Percentiles rank a stretch among this genome's conserved stretches.
Evolutionary conservation across 139 green algal genomes (phyloP).

Genomic region (Spirogloea muscicola): DNA sequence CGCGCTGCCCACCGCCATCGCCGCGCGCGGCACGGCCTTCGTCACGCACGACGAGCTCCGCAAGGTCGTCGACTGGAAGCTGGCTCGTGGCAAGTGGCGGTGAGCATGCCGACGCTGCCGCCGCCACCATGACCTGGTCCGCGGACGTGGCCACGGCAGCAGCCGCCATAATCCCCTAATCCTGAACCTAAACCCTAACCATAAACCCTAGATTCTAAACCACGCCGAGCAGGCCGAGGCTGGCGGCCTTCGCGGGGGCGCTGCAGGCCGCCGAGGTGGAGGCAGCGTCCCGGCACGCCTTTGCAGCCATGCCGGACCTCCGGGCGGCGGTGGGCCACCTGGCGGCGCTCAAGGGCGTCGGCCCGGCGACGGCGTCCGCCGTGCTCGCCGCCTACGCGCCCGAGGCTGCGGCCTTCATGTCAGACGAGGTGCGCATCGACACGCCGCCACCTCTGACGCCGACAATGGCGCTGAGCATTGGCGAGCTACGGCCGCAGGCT

Average conservation of each 20-base stretch:
- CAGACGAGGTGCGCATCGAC: conserved; percentile 25
- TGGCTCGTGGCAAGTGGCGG: conserved; percentile 36
- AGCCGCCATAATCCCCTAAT: background rate
- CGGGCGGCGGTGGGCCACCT: background rate
- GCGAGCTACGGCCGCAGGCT: too few species aligned
- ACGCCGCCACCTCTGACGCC: too few species aligned
- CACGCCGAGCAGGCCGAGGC: conserved; percentile 9
- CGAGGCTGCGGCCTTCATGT: conserved; percentile 33
- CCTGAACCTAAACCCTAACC: background rate
- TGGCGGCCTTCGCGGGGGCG: conserved; percentile 12
- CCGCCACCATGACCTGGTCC: background rate
- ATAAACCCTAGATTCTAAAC: background rate
- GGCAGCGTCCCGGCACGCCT: conserved; percentile 6
- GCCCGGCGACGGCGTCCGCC: conserved; percentile 26
- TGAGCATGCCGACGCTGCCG: background rate
- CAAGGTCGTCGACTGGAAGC: conserved; percentile 40
- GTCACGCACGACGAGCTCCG: conserved; percentile 28
- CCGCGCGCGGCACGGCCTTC: too few species aligned
- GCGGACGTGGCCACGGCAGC: background rate
- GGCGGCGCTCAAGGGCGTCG: conserved; percentile 26
- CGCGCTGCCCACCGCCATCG: too few species aligned
- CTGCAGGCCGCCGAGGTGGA: conserved; percentile 14
- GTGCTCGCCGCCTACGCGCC: conserved; percentile 13
- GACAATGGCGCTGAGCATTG: too few species aligned
- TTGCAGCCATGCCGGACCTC: conserved; percentile 15